phyloP scores from a whole-genome alignment of 495 filamentous ascomycete genomes.

The Annulohypoxylon moriforme region DNA sequence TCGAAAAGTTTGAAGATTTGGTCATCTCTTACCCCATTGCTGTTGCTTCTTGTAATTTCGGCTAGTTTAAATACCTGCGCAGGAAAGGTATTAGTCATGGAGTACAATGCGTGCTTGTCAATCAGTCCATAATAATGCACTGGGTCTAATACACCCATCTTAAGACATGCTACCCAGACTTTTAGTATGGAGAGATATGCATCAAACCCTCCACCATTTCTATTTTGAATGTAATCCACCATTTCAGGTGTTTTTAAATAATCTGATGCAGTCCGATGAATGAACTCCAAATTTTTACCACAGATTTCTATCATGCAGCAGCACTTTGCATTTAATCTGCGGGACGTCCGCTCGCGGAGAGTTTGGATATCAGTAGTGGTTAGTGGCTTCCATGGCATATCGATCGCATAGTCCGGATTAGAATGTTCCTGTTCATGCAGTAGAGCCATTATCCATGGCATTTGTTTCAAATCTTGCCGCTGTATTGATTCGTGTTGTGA shows the following conservation, averaged over 20 bases:
- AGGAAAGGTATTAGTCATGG: no score
- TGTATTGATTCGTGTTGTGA: no score
- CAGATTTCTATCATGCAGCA: background rate
- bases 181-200: background rate
- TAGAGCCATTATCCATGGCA: background rate
- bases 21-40: background rate
- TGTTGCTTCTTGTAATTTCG: background rate
- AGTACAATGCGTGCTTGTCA: no score
- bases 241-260: background rate
- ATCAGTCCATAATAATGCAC: background rate
- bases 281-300: background rate
- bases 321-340: constrained; percentile 1
- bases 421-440: background rate
- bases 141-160: background rate
- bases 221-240: background rate
- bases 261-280: background rate
- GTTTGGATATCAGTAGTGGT: background rate
- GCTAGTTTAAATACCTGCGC: no score
- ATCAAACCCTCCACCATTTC: background rate
- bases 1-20: background rate
- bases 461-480: no score
- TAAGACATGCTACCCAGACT: background rate
- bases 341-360: background rate
- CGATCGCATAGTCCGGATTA: background rate
- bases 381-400: background rate